A percentile compares a stretch with the other conserved stretches of the same genome.
Evolutionary conservation across 306 rosid genomes (phyloP).

Genomic region (Lathyrus tuberosus): DNA sequence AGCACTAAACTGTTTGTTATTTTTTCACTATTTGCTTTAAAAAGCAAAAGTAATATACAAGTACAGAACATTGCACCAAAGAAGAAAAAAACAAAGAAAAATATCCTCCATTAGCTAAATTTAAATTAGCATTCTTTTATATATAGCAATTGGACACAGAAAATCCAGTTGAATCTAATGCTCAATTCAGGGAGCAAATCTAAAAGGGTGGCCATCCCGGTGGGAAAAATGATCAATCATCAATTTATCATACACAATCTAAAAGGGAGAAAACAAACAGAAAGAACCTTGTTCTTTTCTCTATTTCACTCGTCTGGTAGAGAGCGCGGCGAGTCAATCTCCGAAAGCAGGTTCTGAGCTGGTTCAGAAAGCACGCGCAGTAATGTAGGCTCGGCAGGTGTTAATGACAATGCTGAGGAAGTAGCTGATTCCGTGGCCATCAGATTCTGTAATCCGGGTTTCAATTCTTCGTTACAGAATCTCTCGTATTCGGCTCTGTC

Average conservation of each 20-base stretch:
- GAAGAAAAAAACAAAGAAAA: constrained; percentile 29
- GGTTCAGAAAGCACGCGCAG: constrained; percentile 43
- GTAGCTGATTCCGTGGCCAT: constrained; percentile 53
- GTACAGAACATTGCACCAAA: not conserved
- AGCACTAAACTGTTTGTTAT: constrained; percentile 29
- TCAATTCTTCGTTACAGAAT: constrained; percentile 65
- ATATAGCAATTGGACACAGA: constrained; percentile 45
- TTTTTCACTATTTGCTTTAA: constrained; percentile 14
- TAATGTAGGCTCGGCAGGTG: constrained; percentile 32
- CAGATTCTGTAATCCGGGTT: constrained; percentile 68
- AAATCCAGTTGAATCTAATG: constrained; percentile 38
- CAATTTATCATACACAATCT: constrained; percentile 52
- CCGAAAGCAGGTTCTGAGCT: not conserved
- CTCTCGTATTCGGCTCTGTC: constrained; percentile 76
- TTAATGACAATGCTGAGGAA: constrained; percentile 44
- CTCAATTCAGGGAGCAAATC: constrained; percentile 44
- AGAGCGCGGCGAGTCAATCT: constrained; percentile 16
- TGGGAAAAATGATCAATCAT: constrained; percentile 31
- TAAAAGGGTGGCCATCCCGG: constrained; percentile 37
- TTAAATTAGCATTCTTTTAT: constrained; percentile 42
- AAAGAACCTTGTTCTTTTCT: constrained; percentile 39
- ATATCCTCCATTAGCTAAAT: constrained; percentile 40
- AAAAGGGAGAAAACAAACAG: not conserved
- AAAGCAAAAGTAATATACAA: constrained; percentile 18
- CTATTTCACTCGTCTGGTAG: constrained; percentile 24